Percentiles rank a stretch among this genome's conserved stretches.
Evolutionary conservation across 1,284 basidiomycete genomes (phyloP).

Genomic region (Cutaneotrichosporon cutaneum): DNA sequence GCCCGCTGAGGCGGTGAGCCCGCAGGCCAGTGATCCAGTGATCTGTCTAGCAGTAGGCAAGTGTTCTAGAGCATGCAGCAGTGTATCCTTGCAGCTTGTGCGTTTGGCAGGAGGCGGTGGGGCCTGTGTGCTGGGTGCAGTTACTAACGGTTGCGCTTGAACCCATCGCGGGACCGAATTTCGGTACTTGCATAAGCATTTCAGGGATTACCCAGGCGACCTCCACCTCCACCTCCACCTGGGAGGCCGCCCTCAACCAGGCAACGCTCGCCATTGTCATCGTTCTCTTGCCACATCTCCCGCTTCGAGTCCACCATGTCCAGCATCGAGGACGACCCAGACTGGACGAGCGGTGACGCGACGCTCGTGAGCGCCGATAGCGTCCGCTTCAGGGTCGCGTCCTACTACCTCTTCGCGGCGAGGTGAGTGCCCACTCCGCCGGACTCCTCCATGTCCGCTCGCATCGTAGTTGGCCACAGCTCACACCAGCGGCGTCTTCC

Average conservation of each 20-base stretch:
- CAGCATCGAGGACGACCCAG: neutral
- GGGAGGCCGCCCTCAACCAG: too few species aligned
- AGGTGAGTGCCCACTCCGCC: conserved; percentile 5
- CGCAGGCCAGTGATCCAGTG: neutral
- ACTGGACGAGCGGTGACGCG: conserved; percentile 12
- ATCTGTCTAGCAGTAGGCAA: neutral
- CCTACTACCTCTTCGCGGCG: conserved; percentile 8
- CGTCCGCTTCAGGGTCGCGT: conserved; percentile 7
- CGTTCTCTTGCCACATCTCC: neutral
- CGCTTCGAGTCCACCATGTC: neutral
- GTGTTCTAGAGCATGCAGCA: conserved; percentile 4
- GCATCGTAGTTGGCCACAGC: neutral
- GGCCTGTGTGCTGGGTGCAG: too few species aligned
- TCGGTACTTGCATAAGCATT: too few species aligned
- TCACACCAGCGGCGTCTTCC: conserved; percentile 10
- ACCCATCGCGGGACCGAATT: too few species aligned
- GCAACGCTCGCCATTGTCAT: neutral
- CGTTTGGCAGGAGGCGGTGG: neutral
- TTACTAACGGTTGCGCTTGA: too few species aligned
- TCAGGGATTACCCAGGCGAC: too few species aligned
- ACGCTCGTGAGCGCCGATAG: conserved; percentile 11
- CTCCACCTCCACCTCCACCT: conserved; percentile 5
- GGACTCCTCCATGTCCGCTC: too few species aligned
- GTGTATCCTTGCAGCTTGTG: conserved; percentile 6
- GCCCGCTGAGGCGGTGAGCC: conserved; percentile 37